Conservation (phyloP, 2,329 filamentous ascomycete species). For the Cordyceps sp. region DNA sequence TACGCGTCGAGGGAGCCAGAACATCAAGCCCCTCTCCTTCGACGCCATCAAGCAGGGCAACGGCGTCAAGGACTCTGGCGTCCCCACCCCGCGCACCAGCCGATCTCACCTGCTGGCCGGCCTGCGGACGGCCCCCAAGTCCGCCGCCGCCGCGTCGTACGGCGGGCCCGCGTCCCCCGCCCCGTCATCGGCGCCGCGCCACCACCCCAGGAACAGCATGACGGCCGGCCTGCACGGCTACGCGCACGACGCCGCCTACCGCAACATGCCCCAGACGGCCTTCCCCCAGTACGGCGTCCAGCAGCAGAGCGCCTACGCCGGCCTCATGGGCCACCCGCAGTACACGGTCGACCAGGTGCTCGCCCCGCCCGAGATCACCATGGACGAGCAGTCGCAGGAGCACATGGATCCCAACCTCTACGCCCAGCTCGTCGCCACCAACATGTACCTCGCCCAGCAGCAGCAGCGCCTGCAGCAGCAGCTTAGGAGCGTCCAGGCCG, state of each 20-base stretch:
- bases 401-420: conserved; percentile 76
- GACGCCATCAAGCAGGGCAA: conserved; percentile 53
- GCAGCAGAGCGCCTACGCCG: conserved; percentile 15
- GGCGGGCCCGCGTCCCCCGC: conserved; percentile 44
- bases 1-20: conserved; percentile 66
- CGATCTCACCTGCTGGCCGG: conserved; percentile 89
- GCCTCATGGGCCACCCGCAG: conserved; percentile 22
- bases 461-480: conserved; percentile 93
- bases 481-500: conserved; percentile 66
- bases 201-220: conserved; percentile 27
- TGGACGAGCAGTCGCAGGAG: conserved; percentile 51
- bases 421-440: conserved; percentile 78
- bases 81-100: conserved; percentile 78
- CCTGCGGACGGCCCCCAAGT: conserved; percentile 85
- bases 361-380: conserved; percentile 64
- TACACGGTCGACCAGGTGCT: conserved; percentile 81
- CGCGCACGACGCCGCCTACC: conserved; percentile 21
- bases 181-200: conserved; percentile 19
- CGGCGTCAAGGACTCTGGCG: conserved; percentile 48
- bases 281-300: conserved; percentile 28
- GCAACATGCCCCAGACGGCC: conserved; percentile 40
- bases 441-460: conserved; percentile 82
- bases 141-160: conserved; percentile 53
- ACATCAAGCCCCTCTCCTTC: conserved; percentile 80
- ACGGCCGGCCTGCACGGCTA: conserved; percentile 26